phyloP scores from a whole-genome alignment of 345 rosid genomes.

The rapeseed (Brassica napus) region DNA sequence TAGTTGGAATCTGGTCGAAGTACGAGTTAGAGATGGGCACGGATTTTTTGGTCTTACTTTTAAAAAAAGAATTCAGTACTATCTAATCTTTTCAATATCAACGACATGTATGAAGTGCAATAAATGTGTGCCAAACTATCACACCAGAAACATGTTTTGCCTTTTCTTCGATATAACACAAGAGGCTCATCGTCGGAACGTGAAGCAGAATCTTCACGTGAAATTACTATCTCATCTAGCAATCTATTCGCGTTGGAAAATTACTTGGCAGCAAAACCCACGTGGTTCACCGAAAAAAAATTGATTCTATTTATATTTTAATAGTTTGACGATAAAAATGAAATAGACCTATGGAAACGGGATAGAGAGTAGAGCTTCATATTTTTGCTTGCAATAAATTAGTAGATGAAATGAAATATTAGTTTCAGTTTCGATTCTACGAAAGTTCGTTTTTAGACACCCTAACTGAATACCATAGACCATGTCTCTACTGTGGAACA shows the following conservation, averaged over 20 bases:
- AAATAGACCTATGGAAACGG: neutral
- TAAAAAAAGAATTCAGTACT: neutral
- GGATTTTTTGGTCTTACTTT: neutral
- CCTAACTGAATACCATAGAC: neutral
- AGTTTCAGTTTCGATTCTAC: neutral
- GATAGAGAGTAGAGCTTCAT: neutral
- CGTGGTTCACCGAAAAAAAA: conserved; percentile 11
- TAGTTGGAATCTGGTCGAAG: neutral
- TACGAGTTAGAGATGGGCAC: neutral
- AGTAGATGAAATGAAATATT: neutral
- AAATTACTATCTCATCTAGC: conserved; percentile 13
- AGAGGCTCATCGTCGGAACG: conserved; percentile 8
- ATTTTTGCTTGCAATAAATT: neutral
- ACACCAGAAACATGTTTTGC: conserved; percentile 33
- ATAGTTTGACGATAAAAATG: neutral
- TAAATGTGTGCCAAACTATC: conserved; percentile 4
- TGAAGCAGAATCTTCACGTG: conserved; percentile 38
- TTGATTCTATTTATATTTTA: neutral
- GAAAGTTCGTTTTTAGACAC: neutral
- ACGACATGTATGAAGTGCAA: neutral
- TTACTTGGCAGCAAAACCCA: conserved; percentile 24
- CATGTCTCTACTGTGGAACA: neutral
- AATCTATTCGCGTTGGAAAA: conserved; percentile 23
- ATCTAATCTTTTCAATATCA: neutral
- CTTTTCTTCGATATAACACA: conserved; percentile 6